Evolutionary conservation across 768 basidiomycete genomes (phyloP).

Genomic region (Clitopilus hobsonii): DNA sequence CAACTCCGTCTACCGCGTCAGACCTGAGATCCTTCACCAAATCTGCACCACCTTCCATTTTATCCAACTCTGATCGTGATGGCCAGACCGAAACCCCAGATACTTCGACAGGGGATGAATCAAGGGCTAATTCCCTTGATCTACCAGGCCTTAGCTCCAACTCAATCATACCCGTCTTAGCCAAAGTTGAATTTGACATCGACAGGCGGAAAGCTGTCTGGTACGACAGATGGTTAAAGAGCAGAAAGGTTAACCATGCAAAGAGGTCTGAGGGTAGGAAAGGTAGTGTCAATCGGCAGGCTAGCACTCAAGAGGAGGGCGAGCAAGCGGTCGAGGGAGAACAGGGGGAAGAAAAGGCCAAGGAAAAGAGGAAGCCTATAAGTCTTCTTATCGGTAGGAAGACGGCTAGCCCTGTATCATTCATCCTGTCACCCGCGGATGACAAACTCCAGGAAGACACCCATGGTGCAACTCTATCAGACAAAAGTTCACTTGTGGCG

Average conservation of each 20-base stretch:
- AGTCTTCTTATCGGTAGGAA: conserved; percentile 50
- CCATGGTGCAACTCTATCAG: neutral
- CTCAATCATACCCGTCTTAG: conserved; percentile 77
- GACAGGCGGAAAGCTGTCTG: conserved; percentile 75
- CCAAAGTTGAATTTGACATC: conserved; percentile 94
- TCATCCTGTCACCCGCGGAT: conserved; percentile 14
- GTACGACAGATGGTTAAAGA: conserved; percentile 82
- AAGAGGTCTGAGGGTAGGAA: conserved; percentile 47
- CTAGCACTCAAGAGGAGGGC: conserved; percentile 11
- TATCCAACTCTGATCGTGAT: conserved; percentile 15
- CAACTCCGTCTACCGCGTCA: conserved; percentile 29
- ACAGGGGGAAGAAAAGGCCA: conserved; percentile 11
- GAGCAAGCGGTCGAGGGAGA: conserved; percentile 17
- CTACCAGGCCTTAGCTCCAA: conserved; percentile 63
- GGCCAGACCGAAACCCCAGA: conserved; percentile 58
- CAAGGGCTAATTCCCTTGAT: conserved; percentile 45
- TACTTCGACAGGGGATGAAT: conserved; percentile 35
- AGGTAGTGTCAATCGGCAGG: conserved; percentile 15
- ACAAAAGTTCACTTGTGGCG: neutral
- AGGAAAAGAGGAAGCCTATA: conserved; percentile 32
- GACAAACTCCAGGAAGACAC: neutral
- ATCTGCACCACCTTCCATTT: neutral
- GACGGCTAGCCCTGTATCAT: conserved; percentile 31
- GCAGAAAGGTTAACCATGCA: conserved; percentile 54
- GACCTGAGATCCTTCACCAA: neutral